phyloP scores from a whole-genome alignment of 176 grass and related monocot species.

The Eleusine coracana region DNA sequence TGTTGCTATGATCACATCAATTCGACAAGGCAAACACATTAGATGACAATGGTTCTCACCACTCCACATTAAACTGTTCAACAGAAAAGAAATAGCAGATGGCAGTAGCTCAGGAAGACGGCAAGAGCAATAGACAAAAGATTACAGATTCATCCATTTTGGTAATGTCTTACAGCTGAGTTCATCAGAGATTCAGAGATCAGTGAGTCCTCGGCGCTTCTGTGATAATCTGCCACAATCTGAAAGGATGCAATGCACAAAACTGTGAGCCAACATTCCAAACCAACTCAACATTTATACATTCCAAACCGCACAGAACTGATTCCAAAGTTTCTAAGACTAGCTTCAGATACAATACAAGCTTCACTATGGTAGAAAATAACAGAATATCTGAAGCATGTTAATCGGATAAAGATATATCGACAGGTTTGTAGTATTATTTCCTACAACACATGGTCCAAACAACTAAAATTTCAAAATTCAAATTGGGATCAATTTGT shows the following conservation, averaged over 20 bases:
- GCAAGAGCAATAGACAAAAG: neutral
- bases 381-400: neutral
- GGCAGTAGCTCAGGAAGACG: neutral
- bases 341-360: neutral
- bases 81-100: neutral
- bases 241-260: conserved; percentile 15
- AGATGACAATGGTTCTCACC: too few species aligned
- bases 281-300: neutral
- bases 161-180: neutral
- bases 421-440: neutral
- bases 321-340: neutral
- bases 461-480: too few species aligned
- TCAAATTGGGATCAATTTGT: too few species aligned
- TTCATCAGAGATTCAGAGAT: neutral
- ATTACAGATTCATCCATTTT: neutral
- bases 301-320: too few species aligned
- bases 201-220: neutral
- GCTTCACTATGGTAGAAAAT: neutral
- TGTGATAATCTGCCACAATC: conserved; percentile 10
- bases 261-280: neutral
- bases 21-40: neutral
- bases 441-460: neutral
- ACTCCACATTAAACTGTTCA: neutral
- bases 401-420: too few species aligned
- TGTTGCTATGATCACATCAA: neutral